Percentiles rank a stretch among this genome's conserved stretches.
These are phyloP conservation scores for Phlebiopsis gigantea DNA, from an alignment of 768 basidiomycete species.

Conservation along the genomic window DNA sequence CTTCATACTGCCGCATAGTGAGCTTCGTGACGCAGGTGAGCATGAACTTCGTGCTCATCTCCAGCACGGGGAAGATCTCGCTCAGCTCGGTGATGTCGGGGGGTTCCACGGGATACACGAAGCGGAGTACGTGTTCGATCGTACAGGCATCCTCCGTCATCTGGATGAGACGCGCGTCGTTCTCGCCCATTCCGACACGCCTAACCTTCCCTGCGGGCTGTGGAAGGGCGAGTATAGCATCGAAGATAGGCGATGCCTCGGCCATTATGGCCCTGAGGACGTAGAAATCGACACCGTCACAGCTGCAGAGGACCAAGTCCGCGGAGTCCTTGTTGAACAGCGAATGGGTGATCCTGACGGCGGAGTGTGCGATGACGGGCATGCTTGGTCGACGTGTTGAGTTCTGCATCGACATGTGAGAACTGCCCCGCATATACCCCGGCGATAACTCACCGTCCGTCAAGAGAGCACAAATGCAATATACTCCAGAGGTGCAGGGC, in stretches of 20 bases:
- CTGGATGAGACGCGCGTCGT: background rate
- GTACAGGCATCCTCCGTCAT: constrained; percentile 13
- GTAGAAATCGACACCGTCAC: constrained; percentile 24
- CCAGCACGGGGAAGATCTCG: constrained; percentile 4
- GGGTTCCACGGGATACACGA: constrained; percentile 12
- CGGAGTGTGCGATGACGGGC: background rate
- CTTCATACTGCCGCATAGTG: background rate
- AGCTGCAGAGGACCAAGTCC: constrained; percentile 26
- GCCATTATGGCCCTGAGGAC: constrained; percentile 26
- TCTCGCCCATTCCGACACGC: too few species aligned
- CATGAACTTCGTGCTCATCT: constrained; percentile 19
- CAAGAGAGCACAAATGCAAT: background rate
- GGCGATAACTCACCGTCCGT: background rate
- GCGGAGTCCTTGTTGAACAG: constrained; percentile 17
- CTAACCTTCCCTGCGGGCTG: background rate
- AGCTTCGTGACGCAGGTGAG: constrained; percentile 8
- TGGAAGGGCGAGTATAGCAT: constrained; percentile 21
- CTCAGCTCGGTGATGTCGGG: background rate
- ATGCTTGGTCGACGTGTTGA: background rate
- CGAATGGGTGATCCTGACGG: background rate
- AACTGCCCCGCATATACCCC: background rate
- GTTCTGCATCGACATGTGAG: background rate
- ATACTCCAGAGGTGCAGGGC: background rate
- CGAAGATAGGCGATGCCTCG: constrained; percentile 26
- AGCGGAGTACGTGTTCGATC: constrained; percentile 10